Conservation (phyloP, 441 rosid genomes). For the Monsonia emarginata region DNA sequence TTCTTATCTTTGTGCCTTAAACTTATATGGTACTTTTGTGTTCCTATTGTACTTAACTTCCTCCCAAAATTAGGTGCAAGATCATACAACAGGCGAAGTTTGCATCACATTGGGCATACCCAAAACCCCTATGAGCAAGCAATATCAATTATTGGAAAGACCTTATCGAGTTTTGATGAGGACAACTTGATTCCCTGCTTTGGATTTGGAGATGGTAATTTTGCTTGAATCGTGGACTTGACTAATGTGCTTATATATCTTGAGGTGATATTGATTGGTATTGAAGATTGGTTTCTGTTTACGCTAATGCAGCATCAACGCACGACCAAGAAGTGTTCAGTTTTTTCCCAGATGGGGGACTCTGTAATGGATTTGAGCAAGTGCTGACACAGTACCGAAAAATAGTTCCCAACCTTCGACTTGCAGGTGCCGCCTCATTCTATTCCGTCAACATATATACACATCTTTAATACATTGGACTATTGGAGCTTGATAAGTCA, state of each 20-base stretch:
- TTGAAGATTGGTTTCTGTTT: conserved; percentile 12
- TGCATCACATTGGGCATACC: conserved; percentile 47
- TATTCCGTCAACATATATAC: conserved; percentile 13
- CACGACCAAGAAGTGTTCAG: conserved; percentile 71
- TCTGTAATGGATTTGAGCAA: conserved; percentile 68
- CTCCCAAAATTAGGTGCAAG: conserved; percentile 33
- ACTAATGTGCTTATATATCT: not conserved
- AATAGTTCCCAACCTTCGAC: conserved; percentile 55
- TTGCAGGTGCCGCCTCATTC: conserved; percentile 42
- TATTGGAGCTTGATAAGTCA: conserved; percentile 6
- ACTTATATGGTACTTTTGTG: conserved; percentile 52
- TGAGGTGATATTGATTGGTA: not conserved
- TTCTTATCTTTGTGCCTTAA: conserved; percentile 15
- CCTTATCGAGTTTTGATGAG: conserved; percentile 60
- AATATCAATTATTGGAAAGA: conserved; percentile 59
- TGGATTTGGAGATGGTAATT: conserved; percentile 68
- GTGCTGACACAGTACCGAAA: conserved; percentile 50
- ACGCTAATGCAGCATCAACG: conserved; percentile 45
- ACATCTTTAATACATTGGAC: conserved; percentile 10
- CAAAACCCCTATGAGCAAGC: conserved; percentile 69
- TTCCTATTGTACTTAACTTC: not conserved
- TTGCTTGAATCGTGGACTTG: not conserved
- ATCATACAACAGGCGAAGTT: conserved; percentile 52
- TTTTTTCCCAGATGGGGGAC: conserved; percentile 40
- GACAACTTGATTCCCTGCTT: conserved; percentile 68